Percentiles rank a stretch among this genome's conserved stretches.
Evolutionary conservation across 306 rosid species (phyloP).

Genomic region (Cyclanthera cordifolia): DNA sequence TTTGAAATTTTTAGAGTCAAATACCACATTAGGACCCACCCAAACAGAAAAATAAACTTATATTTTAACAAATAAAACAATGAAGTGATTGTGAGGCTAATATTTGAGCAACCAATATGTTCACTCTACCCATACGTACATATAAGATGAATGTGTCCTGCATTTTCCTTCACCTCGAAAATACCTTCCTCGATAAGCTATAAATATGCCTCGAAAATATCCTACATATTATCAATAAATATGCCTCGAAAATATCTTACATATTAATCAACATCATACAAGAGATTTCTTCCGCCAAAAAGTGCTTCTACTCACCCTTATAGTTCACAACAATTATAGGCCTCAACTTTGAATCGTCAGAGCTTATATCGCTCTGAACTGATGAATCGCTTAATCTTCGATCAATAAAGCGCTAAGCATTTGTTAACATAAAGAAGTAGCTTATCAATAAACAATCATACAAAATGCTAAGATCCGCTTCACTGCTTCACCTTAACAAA

Average conservation of each 20-base stretch:
- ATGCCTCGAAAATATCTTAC: slow-evolving; percentile 62
- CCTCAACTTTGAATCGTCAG: slow-evolving; percentile 53
- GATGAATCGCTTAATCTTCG: slow-evolving; percentile 34
- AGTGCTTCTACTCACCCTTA: slow-evolving; percentile 49
- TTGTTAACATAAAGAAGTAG: slow-evolving; percentile 10
- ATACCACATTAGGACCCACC: too few species aligned
- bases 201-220: slow-evolving; percentile 56
- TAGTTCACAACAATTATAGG: slow-evolving; percentile 55
- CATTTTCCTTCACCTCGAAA: slow-evolving; percentile 57
- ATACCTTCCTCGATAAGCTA: slow-evolving; percentile 75
- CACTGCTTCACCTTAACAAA: not conserved
- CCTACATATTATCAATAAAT: slow-evolving; percentile 56
- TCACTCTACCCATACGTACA: slow-evolving; percentile 70
- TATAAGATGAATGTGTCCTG: slow-evolving; percentile 66
- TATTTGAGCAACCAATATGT: slow-evolving; percentile 56
- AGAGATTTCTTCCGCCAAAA: slow-evolving; percentile 56
- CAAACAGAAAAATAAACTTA: too few species aligned
- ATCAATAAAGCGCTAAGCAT: slow-evolving; percentile 60
- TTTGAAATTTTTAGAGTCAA: too few species aligned
- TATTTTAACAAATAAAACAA: too few species aligned
- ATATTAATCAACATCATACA: slow-evolving; percentile 53
- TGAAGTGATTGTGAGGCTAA: too few species aligned
- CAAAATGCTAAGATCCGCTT: not conserved
- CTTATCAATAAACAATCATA: not conserved
- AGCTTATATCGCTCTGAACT: slow-evolving; percentile 51